Percentiles rank a stretch among this genome's conserved stretches.
Evolutionary conservation across 768 basidiomycete genomes (phyloP).

Genomic region (Calvatia gigantea): DNA sequence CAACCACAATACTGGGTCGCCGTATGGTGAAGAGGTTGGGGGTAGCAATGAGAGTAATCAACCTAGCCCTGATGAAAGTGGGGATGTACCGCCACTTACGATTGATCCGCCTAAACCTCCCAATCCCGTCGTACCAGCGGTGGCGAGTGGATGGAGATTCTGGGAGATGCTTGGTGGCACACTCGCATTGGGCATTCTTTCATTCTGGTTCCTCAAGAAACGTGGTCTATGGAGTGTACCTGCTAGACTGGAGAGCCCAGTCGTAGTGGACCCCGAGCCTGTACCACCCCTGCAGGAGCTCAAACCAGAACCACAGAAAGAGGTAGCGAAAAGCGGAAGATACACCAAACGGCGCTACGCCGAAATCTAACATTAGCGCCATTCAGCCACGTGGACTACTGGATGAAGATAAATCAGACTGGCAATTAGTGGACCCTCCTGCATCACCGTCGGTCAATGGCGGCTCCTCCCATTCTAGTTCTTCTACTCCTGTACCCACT

Average conservation of each 20-base stretch:
- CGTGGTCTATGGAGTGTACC: background rate
- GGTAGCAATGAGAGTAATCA: background rate
- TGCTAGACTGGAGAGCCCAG: too few relatives aligned
- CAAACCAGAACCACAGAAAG: too few relatives aligned
- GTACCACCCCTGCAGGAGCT: too few relatives aligned
- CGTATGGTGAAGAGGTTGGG: background rate
- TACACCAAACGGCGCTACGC: background rate
- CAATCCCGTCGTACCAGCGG: background rate
- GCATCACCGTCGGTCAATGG: background rate
- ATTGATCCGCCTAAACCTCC: constrained; percentile 10
- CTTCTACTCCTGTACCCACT: background rate
- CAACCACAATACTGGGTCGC: background rate
- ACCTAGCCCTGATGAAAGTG: background rate
- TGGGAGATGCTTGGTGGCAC: constrained; percentile 14
- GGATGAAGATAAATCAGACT: too few relatives aligned
- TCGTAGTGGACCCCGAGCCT: too few relatives aligned
- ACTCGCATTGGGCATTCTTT: constrained; percentile 13
- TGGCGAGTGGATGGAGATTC: background rate
- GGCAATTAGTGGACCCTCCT: too few relatives aligned
- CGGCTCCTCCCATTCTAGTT: background rate
- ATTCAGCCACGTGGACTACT: too few relatives aligned
- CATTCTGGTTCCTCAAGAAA: constrained; percentile 16
- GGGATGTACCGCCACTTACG: background rate
- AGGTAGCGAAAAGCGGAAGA: background rate
- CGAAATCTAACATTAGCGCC: too few relatives aligned